These are phyloP conservation scores for Diplodia scrobiculata DNA, from an alignment of 2,329 filamentous ascomycete genomes.

Conservation along the genomic window DNA sequence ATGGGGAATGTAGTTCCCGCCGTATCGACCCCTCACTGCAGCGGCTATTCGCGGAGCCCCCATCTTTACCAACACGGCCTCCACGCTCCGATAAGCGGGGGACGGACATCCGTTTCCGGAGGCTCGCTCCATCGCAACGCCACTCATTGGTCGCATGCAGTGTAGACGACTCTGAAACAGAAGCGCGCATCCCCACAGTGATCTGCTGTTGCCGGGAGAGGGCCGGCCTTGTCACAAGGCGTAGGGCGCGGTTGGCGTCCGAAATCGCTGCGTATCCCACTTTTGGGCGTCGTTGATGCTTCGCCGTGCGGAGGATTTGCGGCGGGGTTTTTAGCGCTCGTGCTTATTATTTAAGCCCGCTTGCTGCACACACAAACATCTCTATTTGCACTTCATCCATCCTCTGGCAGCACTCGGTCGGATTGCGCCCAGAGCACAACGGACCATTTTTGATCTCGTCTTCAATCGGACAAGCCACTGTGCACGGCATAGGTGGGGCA, in stretches of 20 bases:
- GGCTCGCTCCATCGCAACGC: not conserved
- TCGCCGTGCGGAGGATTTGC: slow-evolving; percentile 15
- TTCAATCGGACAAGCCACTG: not conserved
- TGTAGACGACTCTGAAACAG: not conserved
- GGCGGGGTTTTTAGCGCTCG: slow-evolving; percentile 4
- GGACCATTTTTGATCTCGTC: not conserved
- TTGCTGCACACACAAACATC: not conserved
- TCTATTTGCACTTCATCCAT: not conserved
- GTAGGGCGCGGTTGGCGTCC: slow-evolving; percentile 5
- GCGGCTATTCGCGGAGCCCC: slow-evolving; percentile 24
- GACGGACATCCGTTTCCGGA: not conserved
- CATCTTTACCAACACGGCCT: slow-evolving; percentile 20
- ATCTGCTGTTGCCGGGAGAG: slow-evolving; percentile 9
- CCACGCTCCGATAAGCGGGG: slow-evolving; percentile 14
- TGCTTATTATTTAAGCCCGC: not conserved
- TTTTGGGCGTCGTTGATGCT: slow-evolving; percentile 1
- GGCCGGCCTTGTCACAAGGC: not conserved
- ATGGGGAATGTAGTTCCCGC: slow-evolving; percentile 2
- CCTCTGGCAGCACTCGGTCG: not conserved
- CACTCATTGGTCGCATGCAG: not conserved
- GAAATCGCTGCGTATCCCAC: slow-evolving; percentile 18
- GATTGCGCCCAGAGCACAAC: not conserved
- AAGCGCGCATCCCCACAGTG: slow-evolving; percentile 8
- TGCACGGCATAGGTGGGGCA: not conserved
- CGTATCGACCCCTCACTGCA: slow-evolving; percentile 21